phyloP scores from a whole-genome alignment of 106 monocot species.

The Allium sativum region DNA sequence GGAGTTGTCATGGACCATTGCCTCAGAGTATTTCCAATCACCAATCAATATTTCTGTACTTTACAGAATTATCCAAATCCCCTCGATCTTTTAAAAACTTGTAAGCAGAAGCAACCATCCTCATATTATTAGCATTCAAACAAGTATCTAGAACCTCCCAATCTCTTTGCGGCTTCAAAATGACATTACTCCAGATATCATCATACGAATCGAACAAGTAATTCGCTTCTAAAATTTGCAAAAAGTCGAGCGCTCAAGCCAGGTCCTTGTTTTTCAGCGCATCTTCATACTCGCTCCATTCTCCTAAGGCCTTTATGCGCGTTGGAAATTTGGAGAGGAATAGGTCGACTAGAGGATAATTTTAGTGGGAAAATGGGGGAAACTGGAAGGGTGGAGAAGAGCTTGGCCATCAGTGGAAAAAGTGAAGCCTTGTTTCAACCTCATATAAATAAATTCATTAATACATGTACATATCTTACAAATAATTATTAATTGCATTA shows the following conservation, averaged over 20 bases:
- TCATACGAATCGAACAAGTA: neutral
- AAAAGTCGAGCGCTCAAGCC: slow-evolving; percentile 72
- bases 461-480: too few species aligned
- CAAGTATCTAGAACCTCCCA: slow-evolving; percentile 97
- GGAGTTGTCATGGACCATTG: too few species aligned
- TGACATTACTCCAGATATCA: too few species aligned
- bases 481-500: too few species aligned
- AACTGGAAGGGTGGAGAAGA: neutral
- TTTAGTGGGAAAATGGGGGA: neutral
- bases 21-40: too few species aligned
- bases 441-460: too few species aligned
- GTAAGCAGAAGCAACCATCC: slow-evolving; percentile 77
- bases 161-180: slow-evolving; percentile 49
- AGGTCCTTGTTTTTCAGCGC: slow-evolving; percentile 91
- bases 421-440: too few species aligned
- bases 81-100: slow-evolving; percentile 58
- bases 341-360: neutral
- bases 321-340: slow-evolving; percentile 1
- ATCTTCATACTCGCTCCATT: slow-evolving; percentile 96
- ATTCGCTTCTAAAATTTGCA: slow-evolving; percentile 3
- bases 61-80: slow-evolving; percentile 60
- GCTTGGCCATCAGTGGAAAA: too few species aligned
- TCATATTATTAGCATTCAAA: slow-evolving; percentile 89
- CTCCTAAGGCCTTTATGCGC: slow-evolving; percentile 25
- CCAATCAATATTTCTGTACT: slow-evolving; percentile 76